Percentiles rank a stretch among this genome's conserved stretches.
phyloP scores from a whole-genome alignment of 768 basidiomycete genomes.

The Cyclocybe aegerita region DNA sequence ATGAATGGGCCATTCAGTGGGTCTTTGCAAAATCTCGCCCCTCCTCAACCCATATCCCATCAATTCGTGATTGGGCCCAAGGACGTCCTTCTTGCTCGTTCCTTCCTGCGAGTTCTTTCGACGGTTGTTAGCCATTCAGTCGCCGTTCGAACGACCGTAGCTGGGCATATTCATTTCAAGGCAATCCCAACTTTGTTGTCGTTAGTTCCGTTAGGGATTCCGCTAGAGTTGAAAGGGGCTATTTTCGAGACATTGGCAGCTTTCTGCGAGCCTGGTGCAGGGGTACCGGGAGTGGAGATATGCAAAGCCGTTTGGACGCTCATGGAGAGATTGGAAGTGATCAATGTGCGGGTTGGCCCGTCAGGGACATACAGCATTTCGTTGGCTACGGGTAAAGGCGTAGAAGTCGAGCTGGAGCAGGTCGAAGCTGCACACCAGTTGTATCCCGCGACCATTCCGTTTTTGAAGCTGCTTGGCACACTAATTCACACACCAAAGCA shows the following conservation, averaged over 20 bases:
- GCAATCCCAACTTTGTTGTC: constrained; percentile 80
- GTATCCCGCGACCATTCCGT: constrained; percentile 89
- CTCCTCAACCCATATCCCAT: constrained; percentile 41
- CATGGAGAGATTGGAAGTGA: constrained; percentile 84
- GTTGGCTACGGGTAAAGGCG: constrained; percentile 66
- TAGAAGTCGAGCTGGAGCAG: constrained; percentile 85
- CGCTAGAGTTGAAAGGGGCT: constrained; percentile 87
- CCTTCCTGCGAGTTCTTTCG: constrained; percentile 79
- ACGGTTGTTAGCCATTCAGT: constrained; percentile 75
- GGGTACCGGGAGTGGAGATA: constrained; percentile 70
- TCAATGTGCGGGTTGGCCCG: constrained; percentile 59
- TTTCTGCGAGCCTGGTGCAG: constrained; percentile 82
- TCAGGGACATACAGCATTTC: constrained; percentile 39
- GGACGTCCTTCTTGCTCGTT: constrained; percentile 75
- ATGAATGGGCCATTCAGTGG: constrained; percentile 25
- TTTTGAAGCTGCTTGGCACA: constrained; percentile 78
- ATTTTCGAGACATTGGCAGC: constrained; percentile 79
- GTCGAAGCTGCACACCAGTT: constrained; percentile 75
- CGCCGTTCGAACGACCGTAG: constrained; percentile 75
- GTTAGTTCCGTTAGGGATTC: constrained; percentile 77
- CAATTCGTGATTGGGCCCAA: constrained; percentile 57
- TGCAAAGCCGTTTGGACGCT: constrained; percentile 81
- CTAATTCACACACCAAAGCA: constrained; percentile 84
- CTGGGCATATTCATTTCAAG: constrained; percentile 74
- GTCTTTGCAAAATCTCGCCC: constrained; percentile 31